phyloP scores from a whole-genome alignment of 2,329 filamentous ascomycete species.

The Raffaelea arxii region DNA sequence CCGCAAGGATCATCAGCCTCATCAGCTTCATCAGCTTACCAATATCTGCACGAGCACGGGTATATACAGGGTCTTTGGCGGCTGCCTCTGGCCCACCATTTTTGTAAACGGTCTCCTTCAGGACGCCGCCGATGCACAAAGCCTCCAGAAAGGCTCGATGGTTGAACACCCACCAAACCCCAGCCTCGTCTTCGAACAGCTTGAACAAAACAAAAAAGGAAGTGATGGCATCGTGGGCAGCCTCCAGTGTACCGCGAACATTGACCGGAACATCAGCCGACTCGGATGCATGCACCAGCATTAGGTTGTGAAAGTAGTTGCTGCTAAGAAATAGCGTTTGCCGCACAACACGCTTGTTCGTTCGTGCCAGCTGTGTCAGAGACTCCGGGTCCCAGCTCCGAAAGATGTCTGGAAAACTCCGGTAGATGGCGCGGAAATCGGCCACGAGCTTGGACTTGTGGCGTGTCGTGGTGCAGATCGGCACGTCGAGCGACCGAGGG shows the following conservation, averaged over 20 bases:
- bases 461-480: slow-evolving; percentile 57
- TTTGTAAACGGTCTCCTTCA: slow-evolving; percentile 37
- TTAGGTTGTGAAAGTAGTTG: slow-evolving; percentile 76
- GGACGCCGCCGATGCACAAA: slow-evolving; percentile 53
- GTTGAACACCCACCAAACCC: slow-evolving; percentile 80
- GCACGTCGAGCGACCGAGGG: slow-evolving; percentile 62
- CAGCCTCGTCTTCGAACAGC: slow-evolving; percentile 59
- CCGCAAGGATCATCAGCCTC: background rate
- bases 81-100: slow-evolving; percentile 37
- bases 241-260: slow-evolving; percentile 60
- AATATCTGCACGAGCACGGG: slow-evolving; percentile 51
- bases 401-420: slow-evolving; percentile 62
- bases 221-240: slow-evolving; percentile 63
- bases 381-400: slow-evolving; percentile 56
- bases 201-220: slow-evolving; percentile 66
- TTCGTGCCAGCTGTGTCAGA: slow-evolving; percentile 45
- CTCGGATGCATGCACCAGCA: slow-evolving; percentile 66
- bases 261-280: slow-evolving; percentile 55
- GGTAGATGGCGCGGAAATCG: slow-evolving; percentile 61
- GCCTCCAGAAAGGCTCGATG: slow-evolving; percentile 73
- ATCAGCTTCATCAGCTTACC: slow-evolving; percentile 31
- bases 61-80: slow-evolving; percentile 45
- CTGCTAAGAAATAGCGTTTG: slow-evolving; percentile 73
- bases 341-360: slow-evolving; percentile 56
- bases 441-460: slow-evolving; percentile 62